Percentiles rank a stretch among this genome's conserved stretches.
These are phyloP conservation scores for Pouteria glomerata DNA, from an alignment of 148 eudicot genomes.

Conservation along the genomic window DNA sequence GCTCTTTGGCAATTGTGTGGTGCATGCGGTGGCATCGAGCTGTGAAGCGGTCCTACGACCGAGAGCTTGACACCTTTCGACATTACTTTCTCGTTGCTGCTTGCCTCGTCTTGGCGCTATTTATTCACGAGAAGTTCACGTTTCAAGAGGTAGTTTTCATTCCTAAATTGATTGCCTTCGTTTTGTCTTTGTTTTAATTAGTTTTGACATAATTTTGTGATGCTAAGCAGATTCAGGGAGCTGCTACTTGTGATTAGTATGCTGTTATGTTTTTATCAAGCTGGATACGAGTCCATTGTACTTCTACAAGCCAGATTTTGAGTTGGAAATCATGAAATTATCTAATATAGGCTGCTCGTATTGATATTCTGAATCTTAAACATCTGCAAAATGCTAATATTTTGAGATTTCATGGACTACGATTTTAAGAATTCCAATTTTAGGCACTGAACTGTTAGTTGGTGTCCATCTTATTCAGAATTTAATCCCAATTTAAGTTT, in stretches of 20 bases:
- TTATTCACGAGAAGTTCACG: conserved; percentile 78
- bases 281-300: background rate
- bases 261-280: background rate
- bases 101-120: conserved; percentile 59
- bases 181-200: background rate
- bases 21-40: conserved; percentile 62
- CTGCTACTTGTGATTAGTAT: background rate
- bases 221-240: background rate
- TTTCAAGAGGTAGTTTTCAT: conserved; percentile 59
- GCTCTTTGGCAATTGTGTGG: conserved; percentile 80
- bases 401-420: no score
- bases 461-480: no score
- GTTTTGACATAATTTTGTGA: conserved; percentile 5
- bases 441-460: no score
- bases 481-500: no score
- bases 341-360: background rate
- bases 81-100: conserved; percentile 53
- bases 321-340: background rate
- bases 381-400: no score
- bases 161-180: background rate
- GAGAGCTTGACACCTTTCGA: conserved; percentile 73
- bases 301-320: background rate
- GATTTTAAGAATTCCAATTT: no score
- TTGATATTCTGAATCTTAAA: no score
- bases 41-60: conserved; percentile 75